Evolutionary conservation across 2,329 filamentous ascomycete genomes (phyloP).

Genomic region (Aspergillus spinulosporus): DNA sequence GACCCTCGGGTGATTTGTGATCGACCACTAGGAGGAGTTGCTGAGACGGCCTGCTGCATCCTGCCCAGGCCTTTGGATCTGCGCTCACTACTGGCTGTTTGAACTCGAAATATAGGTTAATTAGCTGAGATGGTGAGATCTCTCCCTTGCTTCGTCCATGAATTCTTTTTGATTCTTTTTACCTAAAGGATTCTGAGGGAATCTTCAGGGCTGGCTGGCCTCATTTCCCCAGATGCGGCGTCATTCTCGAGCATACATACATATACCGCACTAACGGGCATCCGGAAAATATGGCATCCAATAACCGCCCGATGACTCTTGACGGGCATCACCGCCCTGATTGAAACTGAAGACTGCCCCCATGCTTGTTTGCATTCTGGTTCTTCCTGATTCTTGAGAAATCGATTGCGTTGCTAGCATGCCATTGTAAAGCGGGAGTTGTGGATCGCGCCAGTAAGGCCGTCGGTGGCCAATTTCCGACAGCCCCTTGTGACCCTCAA

Average conservation of each 20-base stretch:
- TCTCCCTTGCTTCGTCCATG: constrained; percentile 10
- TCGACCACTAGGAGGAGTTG: constrained; percentile 26
- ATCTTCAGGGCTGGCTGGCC: constrained; percentile 2
- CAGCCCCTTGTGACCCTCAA: constrained; percentile 10
- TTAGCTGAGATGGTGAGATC: not conserved
- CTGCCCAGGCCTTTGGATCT: constrained; percentile 21
- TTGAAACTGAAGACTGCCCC: not conserved
- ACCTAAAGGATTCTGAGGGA: not conserved
- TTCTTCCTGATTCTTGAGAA: not conserved
- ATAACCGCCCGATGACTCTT: no score
- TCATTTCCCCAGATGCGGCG: constrained; percentile 3
- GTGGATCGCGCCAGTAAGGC: constrained; percentile 21
- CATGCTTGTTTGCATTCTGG: not conserved
- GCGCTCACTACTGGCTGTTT: not conserved
- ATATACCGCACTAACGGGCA: not conserved
- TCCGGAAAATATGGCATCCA: not conserved
- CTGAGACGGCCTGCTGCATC: constrained; percentile 25
- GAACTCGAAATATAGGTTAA: constrained; percentile 5
- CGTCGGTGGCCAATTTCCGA: constrained; percentile 23
- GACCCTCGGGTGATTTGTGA: constrained; percentile 19
- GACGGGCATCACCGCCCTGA: not conserved
- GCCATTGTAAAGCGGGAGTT: constrained; percentile 3
- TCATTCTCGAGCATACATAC: not conserved
- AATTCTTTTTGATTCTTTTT: constrained; percentile 11
- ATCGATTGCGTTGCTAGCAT: constrained; percentile 3